phyloP scores from a whole-genome alignment of 2,329 filamentous ascomycete species.

The Ceratocystis cubensis region DNA sequence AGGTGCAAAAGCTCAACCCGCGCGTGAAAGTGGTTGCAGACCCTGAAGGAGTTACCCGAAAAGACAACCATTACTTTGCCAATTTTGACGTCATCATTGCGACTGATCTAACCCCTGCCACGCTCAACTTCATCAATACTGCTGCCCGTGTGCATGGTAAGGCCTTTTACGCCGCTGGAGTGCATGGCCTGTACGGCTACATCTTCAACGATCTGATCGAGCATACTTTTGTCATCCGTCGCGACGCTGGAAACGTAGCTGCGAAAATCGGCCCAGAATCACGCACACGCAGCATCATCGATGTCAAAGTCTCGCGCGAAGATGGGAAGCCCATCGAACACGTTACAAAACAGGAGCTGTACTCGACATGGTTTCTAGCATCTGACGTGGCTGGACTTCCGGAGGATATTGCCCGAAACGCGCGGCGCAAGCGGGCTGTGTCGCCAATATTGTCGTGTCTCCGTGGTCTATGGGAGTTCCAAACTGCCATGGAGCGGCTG shows the following conservation, averaged over 20 bases:
- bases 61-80: conserved; percentile 61
- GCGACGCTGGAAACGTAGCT: conserved; percentile 63
- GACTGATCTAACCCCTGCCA: conserved; percentile 68
- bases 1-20: conserved; percentile 77
- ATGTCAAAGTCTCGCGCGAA: conserved; percentile 57
- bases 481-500: conserved; percentile 38
- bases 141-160: conserved; percentile 58
- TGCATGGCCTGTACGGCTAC: conserved; percentile 71
- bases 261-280: conserved; percentile 54
- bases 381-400: conserved; percentile 59
- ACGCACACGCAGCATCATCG: conserved; percentile 61
- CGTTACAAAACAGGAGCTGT: conserved; percentile 83
- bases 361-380: conserved; percentile 77
- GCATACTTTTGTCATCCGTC: conserved; percentile 81
- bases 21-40: conserved; percentile 67
- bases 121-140: conserved; percentile 70
- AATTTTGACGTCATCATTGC: conserved; percentile 78
- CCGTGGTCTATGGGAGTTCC: conserved; percentile 81
- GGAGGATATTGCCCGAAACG: conserved; percentile 49
- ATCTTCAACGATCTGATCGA: conserved; percentile 86
- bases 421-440: conserved; percentile 57
- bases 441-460: conserved; percentile 74
- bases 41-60: conserved; percentile 51
- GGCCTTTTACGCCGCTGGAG: conserved; percentile 14
- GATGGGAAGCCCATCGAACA: conserved; percentile 59